A percentile compares a stretch with the other conserved stretches of the same genome.
Conservation (phyloP, 2,329 filamentous ascomycete species). For the Lomentospora prolificans region DNA sequence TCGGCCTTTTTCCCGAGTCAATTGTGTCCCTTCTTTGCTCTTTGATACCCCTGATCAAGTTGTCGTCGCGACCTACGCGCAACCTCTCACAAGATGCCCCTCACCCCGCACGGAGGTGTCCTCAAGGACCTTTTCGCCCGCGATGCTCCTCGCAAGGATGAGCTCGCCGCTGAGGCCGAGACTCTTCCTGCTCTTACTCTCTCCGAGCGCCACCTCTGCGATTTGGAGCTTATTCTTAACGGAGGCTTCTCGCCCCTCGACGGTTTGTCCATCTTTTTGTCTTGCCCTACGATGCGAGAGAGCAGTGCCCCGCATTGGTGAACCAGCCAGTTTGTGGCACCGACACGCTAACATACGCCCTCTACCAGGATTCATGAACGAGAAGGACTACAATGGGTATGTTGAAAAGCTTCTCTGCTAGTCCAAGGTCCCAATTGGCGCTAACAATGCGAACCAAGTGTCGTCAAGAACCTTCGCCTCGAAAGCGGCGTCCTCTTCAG, state of each 20-base stretch:
- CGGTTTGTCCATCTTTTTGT: conserved; percentile 46
- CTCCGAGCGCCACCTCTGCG: conserved; percentile 90
- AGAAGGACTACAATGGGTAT: conserved; percentile 93
- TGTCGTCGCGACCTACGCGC: neutral
- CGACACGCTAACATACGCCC: neutral
- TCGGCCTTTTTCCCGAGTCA: neutral
- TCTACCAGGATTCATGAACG: conserved; percentile 77
- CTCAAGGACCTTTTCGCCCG: conserved; percentile 96
- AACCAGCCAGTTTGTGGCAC: too few relatives aligned
- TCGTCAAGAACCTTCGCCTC: conserved; percentile 81
- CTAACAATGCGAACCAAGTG: conserved; percentile 39
- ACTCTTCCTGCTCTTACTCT: conserved; percentile 74
- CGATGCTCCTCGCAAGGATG: conserved; percentile 71
- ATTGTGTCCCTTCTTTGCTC: neutral
- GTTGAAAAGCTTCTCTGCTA: conserved; percentile 17
- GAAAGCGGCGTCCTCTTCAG: conserved; percentile 83
- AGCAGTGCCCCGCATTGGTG: too few relatives aligned
- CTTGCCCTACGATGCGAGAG: too few relatives aligned
- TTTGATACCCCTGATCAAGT: too few relatives aligned
- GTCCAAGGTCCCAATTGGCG: neutral
- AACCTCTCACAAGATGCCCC: conserved; percentile 43
- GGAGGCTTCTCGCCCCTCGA: conserved; percentile 96
- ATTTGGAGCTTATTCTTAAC: conserved; percentile 93
- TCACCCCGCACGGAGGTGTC: conserved; percentile 76
- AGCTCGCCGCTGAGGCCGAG: conserved; percentile 80